phyloP scores from a whole-genome alignment of 352 stramenopile species.

The Globisporangium irregulare region DNA sequence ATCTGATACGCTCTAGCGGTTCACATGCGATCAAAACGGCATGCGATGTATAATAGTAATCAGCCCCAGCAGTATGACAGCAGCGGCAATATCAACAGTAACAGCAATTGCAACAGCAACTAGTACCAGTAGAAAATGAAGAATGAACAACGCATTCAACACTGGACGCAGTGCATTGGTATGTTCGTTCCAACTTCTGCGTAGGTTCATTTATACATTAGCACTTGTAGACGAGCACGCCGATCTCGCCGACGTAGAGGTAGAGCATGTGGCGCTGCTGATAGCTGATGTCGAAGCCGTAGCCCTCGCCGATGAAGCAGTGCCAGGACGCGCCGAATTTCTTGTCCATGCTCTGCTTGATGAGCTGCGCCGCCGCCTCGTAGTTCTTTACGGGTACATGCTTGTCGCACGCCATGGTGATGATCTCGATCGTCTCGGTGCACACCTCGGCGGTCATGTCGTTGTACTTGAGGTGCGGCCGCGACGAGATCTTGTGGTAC shows the following conservation, averaged over 20 bases:
- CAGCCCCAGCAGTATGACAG: not conserved
- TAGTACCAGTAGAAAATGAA: not conserved
- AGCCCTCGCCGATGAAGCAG: constrained; percentile 95
- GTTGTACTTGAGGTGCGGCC: constrained; percentile 77
- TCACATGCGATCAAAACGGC: too few relatives aligned
- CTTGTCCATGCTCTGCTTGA: constrained; percentile 97
- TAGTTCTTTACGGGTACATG: constrained; percentile 93
- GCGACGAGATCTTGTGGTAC: constrained; percentile 84
- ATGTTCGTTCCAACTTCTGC: not conserved
- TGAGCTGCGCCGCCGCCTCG: constrained; percentile 89
- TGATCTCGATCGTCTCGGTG: constrained; percentile 94
- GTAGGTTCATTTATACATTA: constrained; percentile 20
- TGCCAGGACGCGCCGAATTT: constrained; percentile 97
- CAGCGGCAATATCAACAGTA: not conserved
- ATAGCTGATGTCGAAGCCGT: constrained; percentile 96
- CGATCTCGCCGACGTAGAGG: constrained; percentile 92
- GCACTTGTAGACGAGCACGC: constrained; percentile 96
- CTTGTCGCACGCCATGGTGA: constrained; percentile 96
- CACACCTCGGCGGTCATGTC: constrained; percentile 94
- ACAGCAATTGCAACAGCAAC: not conserved
- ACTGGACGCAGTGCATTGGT: not conserved
- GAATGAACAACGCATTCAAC: not conserved
- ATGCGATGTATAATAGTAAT: not conserved
- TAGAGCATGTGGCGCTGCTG: constrained; percentile 96
- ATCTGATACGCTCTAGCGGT: not conserved